Percentiles rank a stretch among this genome's conserved stretches.
Conservation (phyloP, 2,329 filamentous ascomycete genomes). For the Fusarium penzigii region DNA sequence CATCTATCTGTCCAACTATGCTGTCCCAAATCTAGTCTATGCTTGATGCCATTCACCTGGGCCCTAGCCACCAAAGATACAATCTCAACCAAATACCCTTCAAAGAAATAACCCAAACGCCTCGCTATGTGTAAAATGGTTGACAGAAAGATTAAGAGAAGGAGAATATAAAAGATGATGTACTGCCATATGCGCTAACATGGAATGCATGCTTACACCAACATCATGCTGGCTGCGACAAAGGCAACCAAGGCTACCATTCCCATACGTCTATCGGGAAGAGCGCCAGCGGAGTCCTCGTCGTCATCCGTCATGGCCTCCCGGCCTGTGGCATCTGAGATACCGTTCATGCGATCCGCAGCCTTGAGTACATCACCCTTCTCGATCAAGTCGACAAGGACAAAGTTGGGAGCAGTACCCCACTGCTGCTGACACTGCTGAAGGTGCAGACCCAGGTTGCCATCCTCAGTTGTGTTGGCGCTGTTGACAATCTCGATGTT, state of each 20-base stretch:
- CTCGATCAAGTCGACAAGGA: slow-evolving; percentile 81
- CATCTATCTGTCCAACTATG: no score
- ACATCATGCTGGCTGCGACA: slow-evolving; percentile 42
- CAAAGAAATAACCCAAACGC: slow-evolving; percentile 22
- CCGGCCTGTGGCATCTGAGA: slow-evolving; percentile 43
- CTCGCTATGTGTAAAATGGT: slow-evolving; percentile 26
- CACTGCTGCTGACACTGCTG: slow-evolving; percentile 58
- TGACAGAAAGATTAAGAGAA: slow-evolving; percentile 13
- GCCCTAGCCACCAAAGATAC: neutral
- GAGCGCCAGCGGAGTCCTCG: slow-evolving; percentile 19
- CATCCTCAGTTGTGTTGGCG: slow-evolving; percentile 51
- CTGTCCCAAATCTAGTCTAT: no score
- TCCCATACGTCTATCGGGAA: slow-evolving; percentile 27
- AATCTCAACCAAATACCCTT: slow-evolving; percentile 3
- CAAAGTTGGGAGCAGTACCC: slow-evolving; percentile 66
- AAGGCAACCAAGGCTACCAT: slow-evolving; percentile 46
- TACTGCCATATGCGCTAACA: neutral
- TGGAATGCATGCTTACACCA: slow-evolving; percentile 29
- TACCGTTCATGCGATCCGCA: slow-evolving; percentile 67
- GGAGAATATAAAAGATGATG: slow-evolving; percentile 15
- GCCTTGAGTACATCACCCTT: slow-evolving; percentile 68
- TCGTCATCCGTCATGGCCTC: slow-evolving; percentile 14
- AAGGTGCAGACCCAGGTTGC: slow-evolving; percentile 57
- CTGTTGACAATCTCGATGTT: slow-evolving; percentile 67
- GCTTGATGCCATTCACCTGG: neutral